Evolutionary conservation across 495 filamentous ascomycete genomes (phyloP).

Genomic region (Parachaetomium inaequale): DNA sequence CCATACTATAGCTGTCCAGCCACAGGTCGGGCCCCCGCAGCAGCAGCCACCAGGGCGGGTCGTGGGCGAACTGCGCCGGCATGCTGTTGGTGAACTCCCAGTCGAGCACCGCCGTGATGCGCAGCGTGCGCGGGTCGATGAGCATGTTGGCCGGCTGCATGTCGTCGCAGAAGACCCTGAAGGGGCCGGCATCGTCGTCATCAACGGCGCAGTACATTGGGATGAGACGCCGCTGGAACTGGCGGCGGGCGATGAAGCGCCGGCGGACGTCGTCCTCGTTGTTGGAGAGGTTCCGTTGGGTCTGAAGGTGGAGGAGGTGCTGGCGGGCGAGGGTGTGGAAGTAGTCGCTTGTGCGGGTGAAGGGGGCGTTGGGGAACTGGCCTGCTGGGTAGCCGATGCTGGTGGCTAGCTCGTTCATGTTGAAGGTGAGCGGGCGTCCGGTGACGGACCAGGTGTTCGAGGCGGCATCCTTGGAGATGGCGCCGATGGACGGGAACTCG

Average conservation of each 20-base stretch:
- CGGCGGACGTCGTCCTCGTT: constrained; percentile 31
- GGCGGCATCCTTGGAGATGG: not conserved
- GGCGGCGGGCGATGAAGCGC: constrained; percentile 41
- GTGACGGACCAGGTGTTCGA: not conserved
- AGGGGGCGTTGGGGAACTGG: not conserved
- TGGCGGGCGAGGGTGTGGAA: not conserved
- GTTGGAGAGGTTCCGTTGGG: constrained; percentile 39
- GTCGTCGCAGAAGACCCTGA: constrained; percentile 44
- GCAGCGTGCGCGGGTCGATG: constrained; percentile 37
- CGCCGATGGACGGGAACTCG: not conserved
- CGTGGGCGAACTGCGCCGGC: constrained; percentile 43
- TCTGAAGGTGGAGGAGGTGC: not conserved
- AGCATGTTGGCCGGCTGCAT: constrained; percentile 44
- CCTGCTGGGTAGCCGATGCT: not conserved
- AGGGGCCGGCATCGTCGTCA: constrained; percentile 26
- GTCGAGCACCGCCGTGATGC: constrained; percentile 42
- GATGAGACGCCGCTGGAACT: constrained; percentile 37
- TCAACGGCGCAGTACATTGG: constrained; percentile 23
- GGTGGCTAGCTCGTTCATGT: constrained; percentile 5
- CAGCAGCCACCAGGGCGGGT: constrained; percentile 46
- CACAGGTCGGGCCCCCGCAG: constrained; percentile 34
- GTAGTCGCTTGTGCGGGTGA: not conserved
- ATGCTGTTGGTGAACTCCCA: constrained; percentile 44
- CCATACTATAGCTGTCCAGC: constrained; percentile 28
- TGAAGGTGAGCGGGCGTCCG: not conserved